These are phyloP conservation scores for Gentiana dahurica DNA, from an alignment of 257 asterid species.

Conservation along the genomic window DNA sequence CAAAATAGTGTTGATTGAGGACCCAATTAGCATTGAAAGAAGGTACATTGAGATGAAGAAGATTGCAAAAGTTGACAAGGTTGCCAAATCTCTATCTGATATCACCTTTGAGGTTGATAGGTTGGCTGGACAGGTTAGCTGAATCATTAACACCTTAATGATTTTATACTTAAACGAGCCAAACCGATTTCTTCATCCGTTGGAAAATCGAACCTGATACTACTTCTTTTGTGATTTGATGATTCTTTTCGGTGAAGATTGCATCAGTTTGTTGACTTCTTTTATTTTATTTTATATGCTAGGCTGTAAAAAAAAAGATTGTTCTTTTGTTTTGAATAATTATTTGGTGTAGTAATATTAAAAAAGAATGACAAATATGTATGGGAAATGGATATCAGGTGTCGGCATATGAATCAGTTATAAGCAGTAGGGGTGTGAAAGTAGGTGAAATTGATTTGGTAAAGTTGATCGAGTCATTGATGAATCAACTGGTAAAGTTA, in stretches of 20 bases:
- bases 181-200: background rate
- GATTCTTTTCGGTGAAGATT: too few relatives aligned
- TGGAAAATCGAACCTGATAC: background rate
- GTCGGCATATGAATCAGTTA: conserved; percentile 43
- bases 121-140: conserved; percentile 55
- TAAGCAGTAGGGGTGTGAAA: conserved; percentile 54
- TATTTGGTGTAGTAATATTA: background rate
- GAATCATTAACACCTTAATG: background rate
- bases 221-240: background rate
- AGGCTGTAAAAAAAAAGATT: background rate
- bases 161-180: background rate
- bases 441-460: conserved; percentile 56
- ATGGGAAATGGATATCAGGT: conserved; percentile 32
- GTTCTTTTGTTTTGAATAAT: too few relatives aligned
- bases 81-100: conserved; percentile 51
- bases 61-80: conserved; percentile 58
- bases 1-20: conserved; percentile 65
- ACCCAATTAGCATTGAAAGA: conserved; percentile 64
- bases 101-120: conserved; percentile 71
- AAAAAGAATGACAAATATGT: background rate
- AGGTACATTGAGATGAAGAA: conserved; percentile 60
- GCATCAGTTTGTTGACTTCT: background rate
- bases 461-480: conserved; percentile 54
- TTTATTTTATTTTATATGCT: background rate
- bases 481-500: conserved; percentile 69